Base-by-base conservation (phyloP, 768 basidiomycete genomes). In the Boletus insuetus region DNA sequence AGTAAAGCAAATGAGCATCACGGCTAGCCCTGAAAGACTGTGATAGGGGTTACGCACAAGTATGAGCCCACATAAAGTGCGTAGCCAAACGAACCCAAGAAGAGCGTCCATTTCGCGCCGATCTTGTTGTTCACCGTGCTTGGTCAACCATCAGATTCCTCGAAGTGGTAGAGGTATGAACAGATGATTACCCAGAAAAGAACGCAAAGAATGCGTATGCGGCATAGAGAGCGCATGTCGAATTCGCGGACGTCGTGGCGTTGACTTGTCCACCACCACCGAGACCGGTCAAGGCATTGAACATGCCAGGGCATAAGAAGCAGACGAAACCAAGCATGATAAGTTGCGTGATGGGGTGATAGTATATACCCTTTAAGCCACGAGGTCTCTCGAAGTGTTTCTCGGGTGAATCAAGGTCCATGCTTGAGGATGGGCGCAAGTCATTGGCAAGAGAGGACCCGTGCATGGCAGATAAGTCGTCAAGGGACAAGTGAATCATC, bases 121-220 rank as follows among this genome's bases (percentile, higher is more conserved):
- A 94, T 75, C 53, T 80, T 81, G 64, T 94, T 94, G 70, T 87
- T 89, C 64, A 91, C 75, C 3, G 87, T 85, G n/a, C 88, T 87
- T 58, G 29, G 39, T 19, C 26, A 49, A 4, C 7, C 3, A 26
- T 54, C 37, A 52, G 34, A 32, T 41, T 19, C 22, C 14, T 38
- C 17, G 4, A 16, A 51, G 14, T 35, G 34, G 51, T 35, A 26
- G 45, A 60, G 14, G 13, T 8, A 29, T 38, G 17, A 13, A 46
- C 37, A 39, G 14, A 34, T 3, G 38, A 39, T 19, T 65, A 87
- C 87, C 87, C 88, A 24, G 86, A 76, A 50, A 85, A 85, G 74
- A 86, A 86, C 4, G 82, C 80, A 11, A 74, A 73, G 54, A 79
- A 69, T 7, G 83, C 79, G 55, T 83, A 84, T 9, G 79, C 79